Evolutionary conservation across 202 grass and related monocot genomes (phyloP), one percentile per base, ranked within the genome.

Genomic region (Carex sylvatica): DNA sequence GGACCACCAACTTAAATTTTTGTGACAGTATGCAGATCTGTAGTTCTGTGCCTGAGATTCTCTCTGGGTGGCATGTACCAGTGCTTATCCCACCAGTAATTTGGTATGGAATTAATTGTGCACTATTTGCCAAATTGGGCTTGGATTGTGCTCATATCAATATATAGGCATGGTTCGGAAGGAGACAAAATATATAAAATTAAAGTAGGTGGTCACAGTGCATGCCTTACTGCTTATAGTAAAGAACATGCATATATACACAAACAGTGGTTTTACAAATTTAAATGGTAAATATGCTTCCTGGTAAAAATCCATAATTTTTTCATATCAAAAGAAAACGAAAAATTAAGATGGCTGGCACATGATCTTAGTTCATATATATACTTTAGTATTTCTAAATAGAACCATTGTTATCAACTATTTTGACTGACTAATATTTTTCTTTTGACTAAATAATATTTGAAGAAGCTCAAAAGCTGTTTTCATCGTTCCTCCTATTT

Each of bases 111-210:
- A 42, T 69, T 19, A 69, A 19, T 44, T 46, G 5, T 74, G 12
- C 44, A 53, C 70, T 74, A 54, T 74, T 74, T 74, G 70, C 22
- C 46, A 74, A 73, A 74, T 74, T 54, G 70, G 70, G 46, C 24
- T 36, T 23, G 67, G 23, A 70, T 70, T 46, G 1, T 70, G 67
- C 68, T 23, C 9, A 24, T 49, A 23, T 24, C 69, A 2, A 28
- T 28, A 4, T 35, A 35, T 35, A 35, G 33, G 33, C 33, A 4
- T 35, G 33, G 33, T 35, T 35, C 5, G 33, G 33, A 35, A 35
- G 33, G 33, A 35, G 38, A 7, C 31, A 68, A 36, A 64, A 30
- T 30, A 28, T 10, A 28, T 24, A 3, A 68, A 68, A 68, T 18
- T 68, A n/a, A 68, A 36, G 65, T 68, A 68, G 65, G 65, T 68